Evolutionary conservation across 768 basidiomycete species (phyloP).

Genomic region (Suillus sp.): DNA sequence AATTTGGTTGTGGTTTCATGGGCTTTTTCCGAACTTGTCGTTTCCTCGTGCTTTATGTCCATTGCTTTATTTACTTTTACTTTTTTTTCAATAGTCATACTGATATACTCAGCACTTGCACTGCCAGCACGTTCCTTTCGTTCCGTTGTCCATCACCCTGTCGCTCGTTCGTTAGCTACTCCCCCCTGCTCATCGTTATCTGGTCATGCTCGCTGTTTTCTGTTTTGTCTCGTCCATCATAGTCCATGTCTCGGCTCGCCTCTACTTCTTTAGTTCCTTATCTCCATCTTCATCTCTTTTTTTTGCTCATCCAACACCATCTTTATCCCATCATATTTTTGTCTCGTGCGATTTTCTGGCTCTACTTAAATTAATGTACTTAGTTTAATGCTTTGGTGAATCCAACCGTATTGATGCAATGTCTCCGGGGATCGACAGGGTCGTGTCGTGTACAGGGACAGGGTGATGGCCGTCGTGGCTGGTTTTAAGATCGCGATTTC

Average conservation of each 20-base stretch:
- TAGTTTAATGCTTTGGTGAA: conserved; percentile 26
- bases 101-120: conserved; percentile 17
- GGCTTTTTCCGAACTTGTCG: conserved; percentile 8
- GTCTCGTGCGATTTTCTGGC: conserved; percentile 12
- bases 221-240: neutral
- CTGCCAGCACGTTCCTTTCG: conserved; percentile 14
- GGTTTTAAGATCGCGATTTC: conserved; percentile 1
- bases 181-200: conserved; percentile 5
- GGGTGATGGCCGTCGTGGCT: neutral
- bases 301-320: conserved; percentile 10
- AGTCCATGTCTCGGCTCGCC: neutral
- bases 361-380: conserved; percentile 27
- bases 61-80: conserved; percentile 5
- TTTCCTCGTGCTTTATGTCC: neutral
- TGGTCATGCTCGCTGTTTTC: conserved; percentile 4
- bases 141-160: conserved; percentile 4
- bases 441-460: neutral
- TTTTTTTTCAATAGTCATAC: conserved; percentile 11
- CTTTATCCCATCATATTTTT: conserved; percentile 26
- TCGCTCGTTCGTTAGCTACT: conserved; percentile 6
- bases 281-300: neutral
- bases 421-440: conserved; percentile 2
- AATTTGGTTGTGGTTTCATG: conserved; percentile 15
- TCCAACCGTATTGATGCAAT: neutral
- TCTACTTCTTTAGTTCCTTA: neutral